Conservation (phyloP, 2,329 filamentous ascomycete genomes). For the Lithohypha guttulata region DNA sequence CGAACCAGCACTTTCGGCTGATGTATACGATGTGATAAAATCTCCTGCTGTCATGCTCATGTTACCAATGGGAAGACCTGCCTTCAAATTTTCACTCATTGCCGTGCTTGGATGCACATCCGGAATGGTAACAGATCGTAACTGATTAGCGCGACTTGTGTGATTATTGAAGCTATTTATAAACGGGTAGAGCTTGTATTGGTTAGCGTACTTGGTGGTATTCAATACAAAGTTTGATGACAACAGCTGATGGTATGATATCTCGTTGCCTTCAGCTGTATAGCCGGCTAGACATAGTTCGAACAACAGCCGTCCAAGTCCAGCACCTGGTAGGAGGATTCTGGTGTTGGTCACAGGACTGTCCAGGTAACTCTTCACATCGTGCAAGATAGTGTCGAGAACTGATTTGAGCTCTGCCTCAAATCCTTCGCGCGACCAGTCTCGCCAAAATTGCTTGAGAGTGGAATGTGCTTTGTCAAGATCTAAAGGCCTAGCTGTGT, state of each 20-base stretch:
- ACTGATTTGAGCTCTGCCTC: slow-evolving; percentile 61
- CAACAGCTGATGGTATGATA: slow-evolving; percentile 92
- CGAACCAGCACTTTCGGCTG: slow-evolving; percentile 43
- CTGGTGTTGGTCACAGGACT: slow-evolving; percentile 36
- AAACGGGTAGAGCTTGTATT: slow-evolving; percentile 75
- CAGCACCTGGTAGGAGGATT: slow-evolving; percentile 81
- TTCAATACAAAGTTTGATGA: slow-evolving; percentile 56
- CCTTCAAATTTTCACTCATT: slow-evolving; percentile 32
- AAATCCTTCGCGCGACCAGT: slow-evolving; percentile 73
- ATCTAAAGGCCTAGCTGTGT: slow-evolving; percentile 60
- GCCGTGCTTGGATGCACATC: slow-evolving; percentile 62
- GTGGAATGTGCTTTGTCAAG: slow-evolving; percentile 88
- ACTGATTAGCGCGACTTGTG: slow-evolving; percentile 58
- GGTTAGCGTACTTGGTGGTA: slow-evolving; percentile 43
- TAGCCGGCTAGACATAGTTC: slow-evolving; percentile 69
- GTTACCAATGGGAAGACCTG: slow-evolving; percentile 40
- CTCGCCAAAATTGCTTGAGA: slow-evolving; percentile 83
- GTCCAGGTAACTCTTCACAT: slow-evolving; percentile 45
- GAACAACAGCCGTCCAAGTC: slow-evolving; percentile 77
- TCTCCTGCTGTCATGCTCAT: slow-evolving; percentile 94
- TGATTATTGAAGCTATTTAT: slow-evolving; percentile 84
- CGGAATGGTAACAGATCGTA: slow-evolving; percentile 62
- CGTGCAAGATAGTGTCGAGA: slow-evolving; percentile 61
- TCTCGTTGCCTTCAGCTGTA: slow-evolving; percentile 78
- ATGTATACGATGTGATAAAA: slow-evolving; percentile 73